Conservation (phyloP, 2,329 filamentous ascomycete species). For the Aspergillus intermedius region DNA sequence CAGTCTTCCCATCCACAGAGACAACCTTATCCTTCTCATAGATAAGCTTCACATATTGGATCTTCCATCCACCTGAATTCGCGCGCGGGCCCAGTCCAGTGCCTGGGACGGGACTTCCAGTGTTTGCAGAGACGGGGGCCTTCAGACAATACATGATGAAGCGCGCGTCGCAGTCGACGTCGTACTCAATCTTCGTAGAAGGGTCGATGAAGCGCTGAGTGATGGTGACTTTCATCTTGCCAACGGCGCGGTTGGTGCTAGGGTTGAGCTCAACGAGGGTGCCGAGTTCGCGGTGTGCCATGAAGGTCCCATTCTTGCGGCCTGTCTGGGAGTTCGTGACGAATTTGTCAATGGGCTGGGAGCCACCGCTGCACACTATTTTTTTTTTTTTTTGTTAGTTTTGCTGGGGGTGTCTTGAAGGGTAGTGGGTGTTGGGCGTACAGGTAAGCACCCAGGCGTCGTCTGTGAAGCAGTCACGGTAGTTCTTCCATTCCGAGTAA, state of each 20-base stretch:
- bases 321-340: not conserved
- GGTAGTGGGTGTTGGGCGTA: slow-evolving; percentile 13
- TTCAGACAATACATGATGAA: not conserved
- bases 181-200: not conserved
- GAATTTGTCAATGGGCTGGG: not conserved
- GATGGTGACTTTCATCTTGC: slow-evolving; percentile 1
- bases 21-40: slow-evolving; percentile 1
- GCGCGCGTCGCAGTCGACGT: not conserved
- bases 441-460: slow-evolving; percentile 45
- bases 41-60: not conserved
- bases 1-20: not conserved
- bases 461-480: slow-evolving; percentile 43
- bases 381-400: not conserved
- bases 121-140: not conserved
- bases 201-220: not conserved
- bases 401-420: not conserved
- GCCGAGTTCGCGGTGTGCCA: not conserved
- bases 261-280: not conserved
- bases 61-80: not conserved
- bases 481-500: slow-evolving; percentile 50
- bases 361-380: not conserved
- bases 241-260: not conserved
- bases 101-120: not conserved
- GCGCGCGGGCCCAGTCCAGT: not conserved
- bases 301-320: not conserved